These are phyloP conservation scores for Turritis glabra DNA, from an alignment of 345 rosid genomes.

Conservation along the genomic window DNA sequence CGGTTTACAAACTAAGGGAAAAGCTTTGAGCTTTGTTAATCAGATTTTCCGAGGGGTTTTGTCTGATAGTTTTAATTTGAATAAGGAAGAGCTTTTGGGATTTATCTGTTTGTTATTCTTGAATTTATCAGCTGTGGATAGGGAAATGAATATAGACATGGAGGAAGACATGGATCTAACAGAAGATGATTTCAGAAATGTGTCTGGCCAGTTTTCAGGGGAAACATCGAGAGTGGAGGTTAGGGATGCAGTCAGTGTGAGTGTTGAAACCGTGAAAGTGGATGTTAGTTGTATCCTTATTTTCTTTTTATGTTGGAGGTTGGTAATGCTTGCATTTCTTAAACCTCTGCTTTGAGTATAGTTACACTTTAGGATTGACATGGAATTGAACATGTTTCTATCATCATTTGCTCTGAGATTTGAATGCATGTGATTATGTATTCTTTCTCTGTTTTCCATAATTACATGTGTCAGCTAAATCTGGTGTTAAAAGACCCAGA, in stretches of 20 bases:
- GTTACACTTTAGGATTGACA: not conserved
- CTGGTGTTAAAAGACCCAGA: constrained; percentile 76
- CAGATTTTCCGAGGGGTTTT: not conserved
- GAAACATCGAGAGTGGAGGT: constrained; percentile 39
- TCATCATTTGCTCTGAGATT: not conserved
- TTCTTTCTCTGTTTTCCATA: constrained; percentile 49
- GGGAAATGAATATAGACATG: constrained; percentile 25
- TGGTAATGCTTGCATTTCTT: not conserved
- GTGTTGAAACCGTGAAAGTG: constrained; percentile 44
- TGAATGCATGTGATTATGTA: constrained; percentile 27
- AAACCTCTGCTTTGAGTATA: not conserved
- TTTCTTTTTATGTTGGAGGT: constrained; percentile 5
- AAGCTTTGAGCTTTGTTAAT: not conserved
- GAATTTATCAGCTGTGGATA: constrained; percentile 2
- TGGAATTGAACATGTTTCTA: not conserved
- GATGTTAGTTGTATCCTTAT: constrained; percentile 68
- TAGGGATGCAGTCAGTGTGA: constrained; percentile 42
- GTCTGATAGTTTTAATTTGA: not conserved
- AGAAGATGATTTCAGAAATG: constrained; percentile 43
- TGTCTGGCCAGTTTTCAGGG: constrained; percentile 36
- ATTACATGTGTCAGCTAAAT: constrained; percentile 53
- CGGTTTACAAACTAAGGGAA: not conserved
- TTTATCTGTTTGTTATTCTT: constrained; percentile 11
- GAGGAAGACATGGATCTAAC: constrained; percentile 44
- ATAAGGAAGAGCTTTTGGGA: constrained; percentile 15